Evolutionary conservation across 805 yeast genomes (phyloP).

Genomic region (Wickerhamomyces sydowiorum): DNA sequence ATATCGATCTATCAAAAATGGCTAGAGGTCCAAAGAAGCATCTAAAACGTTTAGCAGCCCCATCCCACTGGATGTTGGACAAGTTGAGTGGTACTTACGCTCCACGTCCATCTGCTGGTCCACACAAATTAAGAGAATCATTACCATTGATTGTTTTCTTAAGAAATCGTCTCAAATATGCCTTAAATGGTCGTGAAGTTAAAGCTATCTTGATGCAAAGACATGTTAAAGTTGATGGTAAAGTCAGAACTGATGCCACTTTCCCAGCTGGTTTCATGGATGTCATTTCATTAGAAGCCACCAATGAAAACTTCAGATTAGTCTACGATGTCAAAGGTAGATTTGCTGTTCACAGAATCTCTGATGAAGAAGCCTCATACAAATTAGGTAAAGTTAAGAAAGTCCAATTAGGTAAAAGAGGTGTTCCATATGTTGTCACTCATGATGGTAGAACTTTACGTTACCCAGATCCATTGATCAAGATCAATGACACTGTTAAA

Average conservation of each 20-base stretch:
- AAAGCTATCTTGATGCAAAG: conserved; percentile 98
- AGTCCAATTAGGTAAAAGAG: conserved; percentile 97
- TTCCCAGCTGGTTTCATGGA: conserved; percentile 99
- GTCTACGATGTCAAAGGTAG: conserved; percentile 98
- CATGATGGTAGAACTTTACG: conserved; percentile 99
- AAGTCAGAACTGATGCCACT: conserved; percentile 98
- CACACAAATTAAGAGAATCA: conserved; percentile 98
- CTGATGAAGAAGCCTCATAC: conserved; percentile 97
- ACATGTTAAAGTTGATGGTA: conserved; percentile 97
- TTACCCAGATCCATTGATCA: conserved; percentile 98
- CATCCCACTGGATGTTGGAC: conserved; percentile 99
- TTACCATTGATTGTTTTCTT: conserved; percentile 94
- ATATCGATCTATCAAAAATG: conserved; percentile 7
- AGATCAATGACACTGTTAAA: conserved; percentile 97
- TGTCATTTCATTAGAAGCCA: conserved; percentile 93
- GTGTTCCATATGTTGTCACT: conserved; percentile 97
- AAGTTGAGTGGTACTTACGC: conserved; percentile 99
- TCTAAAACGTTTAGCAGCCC: conserved; percentile 64
- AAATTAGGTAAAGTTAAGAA: conserved; percentile 97
- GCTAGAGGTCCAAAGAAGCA: conserved; percentile 17
- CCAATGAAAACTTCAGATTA: conserved; percentile 99
- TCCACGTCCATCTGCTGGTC: conserved; percentile 99
- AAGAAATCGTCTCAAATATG: conserved; percentile 98
- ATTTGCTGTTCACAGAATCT: conserved; percentile 99
- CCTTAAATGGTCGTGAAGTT: conserved; percentile 98